Conservation (phyloP, 2,329 filamentous ascomycete species). For the Tricladium varicosporioides region DNA sequence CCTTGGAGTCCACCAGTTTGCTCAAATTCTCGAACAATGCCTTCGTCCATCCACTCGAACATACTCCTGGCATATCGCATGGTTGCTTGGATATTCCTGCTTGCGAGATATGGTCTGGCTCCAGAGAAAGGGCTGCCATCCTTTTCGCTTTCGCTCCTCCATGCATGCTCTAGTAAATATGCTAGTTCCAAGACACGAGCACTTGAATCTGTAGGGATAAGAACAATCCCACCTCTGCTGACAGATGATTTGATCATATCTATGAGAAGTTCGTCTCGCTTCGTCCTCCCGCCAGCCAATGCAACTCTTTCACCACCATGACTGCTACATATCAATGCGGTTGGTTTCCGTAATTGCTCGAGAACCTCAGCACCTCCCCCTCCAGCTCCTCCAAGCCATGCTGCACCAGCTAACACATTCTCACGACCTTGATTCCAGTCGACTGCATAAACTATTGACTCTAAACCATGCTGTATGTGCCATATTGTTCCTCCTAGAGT, state of each 20-base stretch:
- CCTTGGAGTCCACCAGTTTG: slow-evolving; percentile 45
- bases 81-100: slow-evolving; percentile 81
- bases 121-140: slow-evolving; percentile 50
- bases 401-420: slow-evolving; percentile 89
- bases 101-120: slow-evolving; percentile 75
- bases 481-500: slow-evolving; percentile 97
- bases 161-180: slow-evolving; percentile 89
- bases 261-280: slow-evolving; percentile 81
- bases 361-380: slow-evolving; percentile 85
- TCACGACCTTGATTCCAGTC: slow-evolving; percentile 99
- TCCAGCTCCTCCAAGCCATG: slow-evolving; percentile 83
- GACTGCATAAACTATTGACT: slow-evolving; percentile 95
- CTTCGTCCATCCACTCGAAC: slow-evolving; percentile 99
- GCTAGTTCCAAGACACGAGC: slow-evolving; percentile 90
- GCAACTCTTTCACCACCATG: slow-evolving; percentile 71
- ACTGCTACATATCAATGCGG: slow-evolving; percentile 88
- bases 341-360: slow-evolving; percentile 89
- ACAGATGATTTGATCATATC: slow-evolving; percentile 79
- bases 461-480: slow-evolving; percentile 95
- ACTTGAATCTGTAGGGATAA: slow-evolving; percentile 93
- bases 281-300: slow-evolving; percentile 70
- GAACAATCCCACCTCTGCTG: slow-evolving; percentile 78
- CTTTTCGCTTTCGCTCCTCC: slow-evolving; percentile 64
- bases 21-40: slow-evolving; percentile 89
- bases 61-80: slow-evolving; percentile 91